Base-by-base conservation (phyloP, 345 rosid species). In the Heritiera fomes region DNA sequence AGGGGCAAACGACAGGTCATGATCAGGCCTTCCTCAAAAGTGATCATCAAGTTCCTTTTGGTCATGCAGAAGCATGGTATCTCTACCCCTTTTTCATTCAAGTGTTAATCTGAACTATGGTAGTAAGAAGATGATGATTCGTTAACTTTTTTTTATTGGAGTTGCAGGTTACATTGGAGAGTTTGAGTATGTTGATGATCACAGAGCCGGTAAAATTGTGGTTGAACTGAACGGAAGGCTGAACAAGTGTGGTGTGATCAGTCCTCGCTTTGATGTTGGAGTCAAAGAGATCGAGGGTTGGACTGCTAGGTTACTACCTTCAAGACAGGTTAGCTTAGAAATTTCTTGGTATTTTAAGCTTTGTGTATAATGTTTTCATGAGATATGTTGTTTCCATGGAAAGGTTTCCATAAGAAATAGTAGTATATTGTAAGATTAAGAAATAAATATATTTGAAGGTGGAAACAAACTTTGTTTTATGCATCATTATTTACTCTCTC, bases 11-110 rank as follows among this genome's bases (percentile, higher is more conserved):
- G 45, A 23, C 45, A 43, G 8, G 45, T 43, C 45, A 43, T 43
- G 45, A 43, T 43, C 45, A 43, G 45, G 45, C 45, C 45, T 43
- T 43, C 45, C 45, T 43, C 45, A 43, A 43, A 43, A 43, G 45
- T 43, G 7, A 43, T 43, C 8, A 43, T 43, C 45, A 43, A 6
- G 8, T 43, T 43, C 8, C 7, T 43, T 43, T 43, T 43, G 45
- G 45, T 43, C 69, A 91, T 91, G 95, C 93, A 91, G 79, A 91
- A 91, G 79, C 95, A 91, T 77, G 95, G 95, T 91, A 56, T 68
- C 14, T 61, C 1, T 60, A 13, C 0, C 4, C 28, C 23, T 18
- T 40, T 40, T n/a, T 34, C 28, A 23, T 13, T 58, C 34, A 53
- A 20, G 76, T 28, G 28, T 60, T 9, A 5, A 56, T 5, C 32